Evolutionary conservation across 2,329 filamentous ascomycete species (phyloP), one percentile per base, ranked within the genome.

Genomic region (Fonsecaea monophora): DNA sequence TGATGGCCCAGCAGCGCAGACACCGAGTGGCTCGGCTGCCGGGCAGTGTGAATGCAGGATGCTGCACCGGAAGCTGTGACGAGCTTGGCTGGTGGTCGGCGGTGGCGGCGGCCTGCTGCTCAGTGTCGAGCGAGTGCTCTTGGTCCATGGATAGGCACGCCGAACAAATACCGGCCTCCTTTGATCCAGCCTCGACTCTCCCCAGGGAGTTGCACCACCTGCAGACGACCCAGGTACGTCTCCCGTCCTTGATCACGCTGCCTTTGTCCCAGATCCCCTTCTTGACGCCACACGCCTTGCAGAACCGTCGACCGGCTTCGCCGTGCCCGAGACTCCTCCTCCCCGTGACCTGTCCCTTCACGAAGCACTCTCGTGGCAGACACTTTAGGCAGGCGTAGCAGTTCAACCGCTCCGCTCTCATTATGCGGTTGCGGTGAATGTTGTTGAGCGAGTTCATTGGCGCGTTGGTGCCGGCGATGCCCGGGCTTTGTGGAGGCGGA

Each of bases 331-430:
- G 70, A 35, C 60, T 68, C 25, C 70, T 68, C 2, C 60, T 67
- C 2, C 67, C 60, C 18, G 55, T 71, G 30, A 48, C 58, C 53
- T 74, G 72, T 1, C 64, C 59, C 34, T 62, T 57, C 5, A 65
- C 63, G 62, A 73, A 75, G 15, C 63, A 50, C 12, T 50, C 35
- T 15, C 45, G 38, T 15, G 62, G 66, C 30, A 72, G 50, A 21
- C n/a, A 45, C 9, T 60, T 64, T 15, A 74, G 64, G 57, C 73
- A 74, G n/a, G 64, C 53, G 66, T 73, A 73, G 53, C 73, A 74
- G 37, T 68, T 68, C 30, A 70, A 53, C 12, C 4, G 42, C 42
- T 12, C 66, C 32, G 18, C 56, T 34, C 30, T 60, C 18, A 40
- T 68, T 54, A 62, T 62, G 38, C 30, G 60, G 12, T 60, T 67